Evolutionary conservation across 2,329 filamentous ascomycete species (phyloP), one percentile per base, ranked within the genome.

Genomic region (Chrysoporthe puriensis): DNA sequence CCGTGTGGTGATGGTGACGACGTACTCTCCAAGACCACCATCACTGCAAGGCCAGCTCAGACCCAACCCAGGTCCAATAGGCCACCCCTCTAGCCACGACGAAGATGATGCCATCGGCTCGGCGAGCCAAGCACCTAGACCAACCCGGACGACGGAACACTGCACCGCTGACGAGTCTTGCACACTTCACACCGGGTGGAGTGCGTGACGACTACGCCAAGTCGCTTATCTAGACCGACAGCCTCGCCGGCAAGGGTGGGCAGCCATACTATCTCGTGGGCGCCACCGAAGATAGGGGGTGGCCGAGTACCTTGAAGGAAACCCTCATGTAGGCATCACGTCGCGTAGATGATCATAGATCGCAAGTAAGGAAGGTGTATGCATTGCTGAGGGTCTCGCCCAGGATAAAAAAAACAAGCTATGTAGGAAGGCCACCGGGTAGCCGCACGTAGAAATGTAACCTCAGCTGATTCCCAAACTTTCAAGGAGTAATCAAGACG

Each of bases 391-490:
- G 18, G 46, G n/a, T n/a, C 18, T n/a, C 18, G 9, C 11, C 2
- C 5, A 18, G 4, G 32, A 2, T n/a, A 32, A 13, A 32, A n/a
- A 46, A 14, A 18, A 46, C 14, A 34, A 16, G 16, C 3, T 62
- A 21, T 62, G 3, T 13, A 9, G 0, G 14, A 36, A 50, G 9
- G 13, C 6, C 4, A 40, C 43, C 16, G 34, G 42, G 42, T 56
- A 14, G 21, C 26, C 21, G 14, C 4, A 18, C 44, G 36, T 3
- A 0, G 9, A 32, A 60, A 70, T 76, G 73, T 76, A 70, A 73
- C 74, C 74, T 72, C 74, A 75, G 73, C 74, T 76, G 74, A 76
- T 76, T 76, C 74, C 74, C 73, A 68, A 67, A 70, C 62, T 71
- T 67, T 76, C 74, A 69, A 66, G 14, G 70, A 74, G 71, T 4